Evolutionary conservation across 2,329 filamentous ascomycete genomes (phyloP).

Genomic region (Hansfordia pulvinata): DNA sequence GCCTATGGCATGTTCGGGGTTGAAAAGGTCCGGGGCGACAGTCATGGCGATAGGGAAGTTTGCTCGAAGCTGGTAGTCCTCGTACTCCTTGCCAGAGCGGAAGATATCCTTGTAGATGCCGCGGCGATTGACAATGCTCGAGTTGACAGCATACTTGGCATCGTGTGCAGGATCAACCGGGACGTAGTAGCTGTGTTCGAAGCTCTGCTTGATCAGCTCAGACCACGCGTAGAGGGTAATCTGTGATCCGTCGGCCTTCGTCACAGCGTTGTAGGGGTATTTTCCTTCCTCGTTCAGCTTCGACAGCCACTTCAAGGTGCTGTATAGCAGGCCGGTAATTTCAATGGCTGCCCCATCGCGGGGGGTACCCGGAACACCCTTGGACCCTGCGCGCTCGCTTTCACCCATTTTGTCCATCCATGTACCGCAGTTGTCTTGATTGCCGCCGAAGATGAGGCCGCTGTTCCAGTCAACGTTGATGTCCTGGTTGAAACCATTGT

Average conservation of each 20-base stretch:
- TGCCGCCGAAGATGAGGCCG: conserved; percentile 88
- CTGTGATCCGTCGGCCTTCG: conserved; percentile 39
- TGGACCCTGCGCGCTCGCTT: conserved; percentile 76
- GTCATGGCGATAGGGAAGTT: conserved; percentile 96
- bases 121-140: conserved; percentile 68
- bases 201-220: conserved; percentile 63
- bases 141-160: conserved; percentile 64
- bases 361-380: conserved; percentile 90
- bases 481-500: conserved; percentile 83
- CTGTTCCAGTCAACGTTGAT: conserved; percentile 84
- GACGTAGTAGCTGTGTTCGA: conserved; percentile 86
- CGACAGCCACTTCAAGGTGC: conserved; percentile 69
- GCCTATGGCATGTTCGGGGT: conserved; percentile 60
- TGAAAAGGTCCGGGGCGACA: conserved; percentile 80
- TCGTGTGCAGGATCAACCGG: conserved; percentile 60
- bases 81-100: conserved; percentile 84
- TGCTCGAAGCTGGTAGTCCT: conserved; percentile 89
- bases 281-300: conserved; percentile 52
- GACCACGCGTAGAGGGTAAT: conserved; percentile 75
- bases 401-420: conserved; percentile 99
- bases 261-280: conserved; percentile 64
- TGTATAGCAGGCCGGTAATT: conserved; percentile 89
- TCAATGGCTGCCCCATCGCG: conserved; percentile 91
- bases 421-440: conserved; percentile 88
- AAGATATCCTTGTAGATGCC: conserved; percentile 99